Base-by-base conservation (phyloP, 176 grass and related monocot species). In the Aechmea fasciata region DNA sequence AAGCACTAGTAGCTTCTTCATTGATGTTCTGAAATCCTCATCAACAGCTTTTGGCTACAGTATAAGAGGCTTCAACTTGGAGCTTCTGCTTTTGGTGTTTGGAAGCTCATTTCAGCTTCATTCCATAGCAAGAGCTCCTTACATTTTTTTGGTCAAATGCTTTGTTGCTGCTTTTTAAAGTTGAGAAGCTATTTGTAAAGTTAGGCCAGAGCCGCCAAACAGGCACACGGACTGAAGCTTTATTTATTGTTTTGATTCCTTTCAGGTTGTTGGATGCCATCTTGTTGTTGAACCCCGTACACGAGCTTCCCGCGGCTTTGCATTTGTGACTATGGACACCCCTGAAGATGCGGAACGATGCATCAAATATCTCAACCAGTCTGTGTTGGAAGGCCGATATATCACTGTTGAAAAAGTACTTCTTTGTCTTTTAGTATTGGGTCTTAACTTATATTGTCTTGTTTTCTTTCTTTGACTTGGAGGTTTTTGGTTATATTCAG, bases 401-500 rank as follows among this genome's bases (percentile, higher is more conserved):
- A 87, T 87, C 62, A 87, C 84, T 54, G 88, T 91, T 68, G 88
- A 91, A 62, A 91, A 81, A 84, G 88, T 87, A 81, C 84, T 72
- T 70, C 14, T 69, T 20, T 69, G 63, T 19, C 29, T 20, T 13
- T 15, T 11, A 55, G 67, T 55, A 78, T 69, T 13, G 41, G 24
- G 47, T 17, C 20, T 75, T 78, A 78, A 26, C 20, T 7, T 26
- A 18, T 83, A 33, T 51, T 51, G 41, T 88, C 41, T 79, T 67
- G 1, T 75, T 64, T 48, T 68, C 53, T 65, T 41, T 81, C 55
- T 71, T 84, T 88, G 78, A 88, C 86, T 72, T 84, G 78, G 82
- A 84, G 71, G 86, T 84, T 88, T 88, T 88, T 84, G 82, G 82
- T 78, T 81, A 84, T 88, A 84, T 88, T 88, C 86, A 88, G 86